Evolutionary conservation across 306 rosid genomes (phyloP), one percentile per base, ranked within the genome.

Genomic region (Amphicarpaea edgeworthii): DNA sequence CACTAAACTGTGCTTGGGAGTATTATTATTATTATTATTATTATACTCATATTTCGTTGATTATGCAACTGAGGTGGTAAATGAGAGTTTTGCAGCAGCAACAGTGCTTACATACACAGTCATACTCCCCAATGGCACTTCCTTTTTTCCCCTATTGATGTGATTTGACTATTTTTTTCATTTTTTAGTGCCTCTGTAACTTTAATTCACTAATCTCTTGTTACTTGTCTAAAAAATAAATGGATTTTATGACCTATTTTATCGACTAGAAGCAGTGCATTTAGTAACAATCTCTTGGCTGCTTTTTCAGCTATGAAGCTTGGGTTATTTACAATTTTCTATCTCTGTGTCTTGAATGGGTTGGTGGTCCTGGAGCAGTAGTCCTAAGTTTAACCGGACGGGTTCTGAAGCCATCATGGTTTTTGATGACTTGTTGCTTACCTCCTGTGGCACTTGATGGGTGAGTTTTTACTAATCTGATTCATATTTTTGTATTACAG

Each of bases 321-420:
- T 93, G 96, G 96, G 96, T 93, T 77, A 93, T 93, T 50, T 93
- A 93, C 79, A 93, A 90, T 77, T 93, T 93, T 71, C 81, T 93
- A 32, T 88, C 97, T 1, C 77, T 93, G 46, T 93, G 97, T 77
- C 87, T 93, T 63, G 96, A 88, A 71, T 93, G 97, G 97, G 97
- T 93, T 84, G 97, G 97, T 78, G 97, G 97, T 50, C 97, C 97
- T 59, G 97, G 97, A 70, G 90, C 97, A 38, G 97, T 90, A 50
- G 97, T 88, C 38, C 79, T 93, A 76, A 93, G 97, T 83, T 90
- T 93, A 82, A 87, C 80, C 24, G 97, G 97, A 23, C 90, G 93
- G 75, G 74, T 87, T 77, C 79, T 93, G 83, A 93, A 88, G 88
- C 93, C 97, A 57, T 88, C 97, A 1, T 90, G 83, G 81, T 81